These are phyloP conservation scores for Stachybotrys chartarum DNA, from an alignment of 2,329 filamentous ascomycete species.

Conservation along the genomic window DNA sequence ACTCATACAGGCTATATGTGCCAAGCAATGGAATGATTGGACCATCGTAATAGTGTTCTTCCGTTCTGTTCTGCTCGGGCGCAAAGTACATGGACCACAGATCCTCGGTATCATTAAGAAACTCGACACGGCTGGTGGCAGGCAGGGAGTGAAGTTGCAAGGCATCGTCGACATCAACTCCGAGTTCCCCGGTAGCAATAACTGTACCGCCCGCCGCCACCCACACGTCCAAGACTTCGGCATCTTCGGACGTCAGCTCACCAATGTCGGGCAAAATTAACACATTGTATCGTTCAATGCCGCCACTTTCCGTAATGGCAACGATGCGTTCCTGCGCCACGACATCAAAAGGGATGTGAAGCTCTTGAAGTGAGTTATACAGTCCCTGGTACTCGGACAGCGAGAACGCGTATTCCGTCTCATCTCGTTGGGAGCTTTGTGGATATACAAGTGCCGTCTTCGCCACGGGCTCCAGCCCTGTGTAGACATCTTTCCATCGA, in stretches of 20 bases:
- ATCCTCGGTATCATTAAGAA: constrained; percentile 1
- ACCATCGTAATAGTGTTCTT: constrained; percentile 5
- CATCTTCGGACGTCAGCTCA: constrained; percentile 1
- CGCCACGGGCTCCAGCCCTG: constrained; percentile 3
- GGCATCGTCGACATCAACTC: constrained; percentile 1
- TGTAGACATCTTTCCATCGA: constrained; percentile 5
- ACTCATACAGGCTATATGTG: constrained; percentile 6
- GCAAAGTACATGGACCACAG: constrained; percentile 7
- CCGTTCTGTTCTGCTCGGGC: constrained; percentile 4
- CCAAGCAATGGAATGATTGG: constrained; percentile 7
- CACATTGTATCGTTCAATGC: constrained; percentile 5
- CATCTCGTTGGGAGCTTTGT: constrained; percentile 1
- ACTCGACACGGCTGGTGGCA: background rate
- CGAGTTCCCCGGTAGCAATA: constrained; percentile 6
- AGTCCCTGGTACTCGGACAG: constrained; percentile 8
- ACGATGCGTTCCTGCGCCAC: constrained; percentile 5
- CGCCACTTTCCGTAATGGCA: constrained; percentile 4
- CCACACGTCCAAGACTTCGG: constrained; percentile 6
- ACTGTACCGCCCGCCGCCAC: constrained; percentile 5
- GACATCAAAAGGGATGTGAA: constrained; percentile 10
- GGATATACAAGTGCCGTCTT: constrained; percentile 8
- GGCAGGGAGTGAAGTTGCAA: constrained; percentile 7
- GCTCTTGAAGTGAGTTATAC: constrained; percentile 10
- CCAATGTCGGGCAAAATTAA: constrained; percentile 9
- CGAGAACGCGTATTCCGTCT: constrained; percentile 2